phyloP scores from a whole-genome alignment of 352 stramenopile species.

The Globisporangium mamillatum region DNA sequence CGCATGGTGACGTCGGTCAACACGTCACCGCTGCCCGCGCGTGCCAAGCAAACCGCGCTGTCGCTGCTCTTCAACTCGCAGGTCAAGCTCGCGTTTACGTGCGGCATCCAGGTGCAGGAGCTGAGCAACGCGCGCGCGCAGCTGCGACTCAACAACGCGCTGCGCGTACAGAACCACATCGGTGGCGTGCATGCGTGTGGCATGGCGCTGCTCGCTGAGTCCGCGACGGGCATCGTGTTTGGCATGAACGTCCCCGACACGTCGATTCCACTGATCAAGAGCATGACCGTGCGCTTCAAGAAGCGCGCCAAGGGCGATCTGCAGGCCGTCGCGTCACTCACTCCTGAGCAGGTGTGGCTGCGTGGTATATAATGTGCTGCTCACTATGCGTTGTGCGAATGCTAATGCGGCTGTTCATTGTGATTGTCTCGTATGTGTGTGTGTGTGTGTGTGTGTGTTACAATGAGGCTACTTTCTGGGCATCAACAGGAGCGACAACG shows the following conservation, averaged over 20 bases:
- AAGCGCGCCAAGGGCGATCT: constrained; percentile 68
- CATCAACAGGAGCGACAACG: no score
- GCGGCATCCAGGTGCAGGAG: constrained; percentile 73
- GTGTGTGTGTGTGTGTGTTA: no score
- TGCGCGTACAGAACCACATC: constrained; percentile 88
- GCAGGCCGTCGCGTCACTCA: constrained; percentile 64
- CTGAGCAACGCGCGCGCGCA: constrained; percentile 38
- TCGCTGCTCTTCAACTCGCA: constrained; percentile 82
- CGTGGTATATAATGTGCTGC: not conserved
- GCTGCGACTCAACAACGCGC: constrained; percentile 67
- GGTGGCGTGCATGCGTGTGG: constrained; percentile 81
- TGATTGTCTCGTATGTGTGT: not conserved
- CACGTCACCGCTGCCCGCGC: constrained; percentile 30
- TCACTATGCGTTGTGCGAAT: not conserved
- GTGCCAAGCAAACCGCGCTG: constrained; percentile 41
- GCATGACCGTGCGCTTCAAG: constrained; percentile 83
- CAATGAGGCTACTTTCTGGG: no score
- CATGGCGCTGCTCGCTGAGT: constrained; percentile 85
- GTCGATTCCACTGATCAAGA: constrained; percentile 78
- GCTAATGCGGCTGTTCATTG: not conserved
- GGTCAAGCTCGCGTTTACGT: constrained; percentile 80
- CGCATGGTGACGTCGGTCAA: constrained; percentile 56
- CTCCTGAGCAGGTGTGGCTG: constrained; percentile 47
- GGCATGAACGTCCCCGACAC: constrained; percentile 86
- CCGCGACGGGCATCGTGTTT: constrained; percentile 79